A percentile compares a stretch with the other conserved stretches of the same genome.
Evolutionary conservation across 192 early-diverging fungal species (phyloP).

Genomic region (Linnemannia schmuckeri): DNA sequence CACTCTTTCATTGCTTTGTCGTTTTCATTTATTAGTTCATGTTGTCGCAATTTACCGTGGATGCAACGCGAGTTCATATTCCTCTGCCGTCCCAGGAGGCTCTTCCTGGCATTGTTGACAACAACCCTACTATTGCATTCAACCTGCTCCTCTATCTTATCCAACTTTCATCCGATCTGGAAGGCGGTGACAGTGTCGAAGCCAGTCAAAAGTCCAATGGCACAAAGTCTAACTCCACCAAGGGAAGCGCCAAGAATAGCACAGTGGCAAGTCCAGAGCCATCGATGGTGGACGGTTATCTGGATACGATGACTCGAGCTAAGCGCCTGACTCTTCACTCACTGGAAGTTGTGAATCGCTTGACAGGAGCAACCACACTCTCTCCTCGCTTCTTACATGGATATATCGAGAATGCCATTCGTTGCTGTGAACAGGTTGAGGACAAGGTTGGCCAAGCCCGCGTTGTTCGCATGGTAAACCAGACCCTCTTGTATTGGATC

Average conservation of each 20-base stretch:
- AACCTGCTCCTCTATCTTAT: slow-evolving; percentile 49
- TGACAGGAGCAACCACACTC: slow-evolving; percentile 44
- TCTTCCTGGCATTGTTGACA: slow-evolving; percentile 47
- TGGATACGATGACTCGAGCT: slow-evolving; percentile 45
- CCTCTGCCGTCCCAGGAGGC: slow-evolving; percentile 43
- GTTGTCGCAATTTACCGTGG: slow-evolving; percentile 37
- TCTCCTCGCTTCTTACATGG: slow-evolving; percentile 53
- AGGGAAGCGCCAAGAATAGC: slow-evolving; percentile 13
- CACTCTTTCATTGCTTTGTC: background rate
- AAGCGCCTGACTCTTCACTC: slow-evolving; percentile 52
- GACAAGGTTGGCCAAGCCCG: slow-evolving; percentile 57
- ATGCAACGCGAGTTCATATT: slow-evolving; percentile 42
- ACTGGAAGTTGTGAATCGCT: slow-evolving; percentile 58
- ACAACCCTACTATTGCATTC: slow-evolving; percentile 51
- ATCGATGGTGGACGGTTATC: slow-evolving; percentile 41
- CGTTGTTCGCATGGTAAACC: slow-evolving; percentile 60
- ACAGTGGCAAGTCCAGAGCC: slow-evolving; percentile 26
- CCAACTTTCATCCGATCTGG: slow-evolving; percentile 45
- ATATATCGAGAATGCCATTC: slow-evolving; percentile 58
- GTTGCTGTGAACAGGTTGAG: slow-evolving; percentile 58
- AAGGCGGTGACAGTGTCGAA: background rate
- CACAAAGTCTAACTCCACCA: slow-evolving; percentile 13
- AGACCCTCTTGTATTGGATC: background rate
- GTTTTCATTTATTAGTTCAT: slow-evolving; percentile 32
- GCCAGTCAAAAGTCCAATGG: slow-evolving; percentile 16